Evolutionary conservation across 78 protist genomes (phyloP).

Genomic region (Dictyostelium intermedium): DNA sequence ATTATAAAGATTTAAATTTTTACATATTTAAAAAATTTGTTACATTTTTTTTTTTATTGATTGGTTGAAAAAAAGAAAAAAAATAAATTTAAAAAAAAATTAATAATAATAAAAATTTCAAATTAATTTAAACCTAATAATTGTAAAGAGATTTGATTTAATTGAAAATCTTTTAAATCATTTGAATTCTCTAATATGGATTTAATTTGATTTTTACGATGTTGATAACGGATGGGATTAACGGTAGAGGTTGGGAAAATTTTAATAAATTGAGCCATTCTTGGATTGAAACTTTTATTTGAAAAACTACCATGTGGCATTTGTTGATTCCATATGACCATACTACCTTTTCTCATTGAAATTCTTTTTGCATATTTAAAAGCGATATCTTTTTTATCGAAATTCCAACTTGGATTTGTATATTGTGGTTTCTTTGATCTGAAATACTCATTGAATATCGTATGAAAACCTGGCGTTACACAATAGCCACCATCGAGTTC

Average conservation of each 20-base stretch:
- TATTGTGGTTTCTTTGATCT: constrained; percentile 31
- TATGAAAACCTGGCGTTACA: constrained; percentile 60
- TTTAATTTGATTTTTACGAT: not conserved
- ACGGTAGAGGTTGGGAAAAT: constrained; percentile 36
- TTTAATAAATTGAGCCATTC: constrained; percentile 73
- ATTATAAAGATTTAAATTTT: too few species aligned
- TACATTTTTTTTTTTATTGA: too few species aligned
- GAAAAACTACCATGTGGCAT: constrained; percentile 66
- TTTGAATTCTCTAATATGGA: not conserved
- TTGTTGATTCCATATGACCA: constrained; percentile 64
- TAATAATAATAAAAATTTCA: too few species aligned
- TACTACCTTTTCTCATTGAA: constrained; percentile 57
- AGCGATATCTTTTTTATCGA: constrained; percentile 2
- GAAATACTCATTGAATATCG: constrained; percentile 37
- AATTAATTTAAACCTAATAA: constrained; percentile 28
- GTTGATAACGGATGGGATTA: not conserved
- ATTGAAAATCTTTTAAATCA: constrained; percentile 2
- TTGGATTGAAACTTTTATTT: constrained; percentile 12
- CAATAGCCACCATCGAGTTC: constrained; percentile 56
- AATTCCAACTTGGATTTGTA: constrained; percentile 7
- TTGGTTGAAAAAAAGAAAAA: not conserved
- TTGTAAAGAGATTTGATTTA: not conserved
- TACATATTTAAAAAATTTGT: too few species aligned
- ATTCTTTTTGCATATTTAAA: constrained; percentile 38
- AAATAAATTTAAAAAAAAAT: not conserved